Evolutionary conservation across 805 yeast species (phyloP).

Genomic region (Yamadazyma tumulicola): DNA sequence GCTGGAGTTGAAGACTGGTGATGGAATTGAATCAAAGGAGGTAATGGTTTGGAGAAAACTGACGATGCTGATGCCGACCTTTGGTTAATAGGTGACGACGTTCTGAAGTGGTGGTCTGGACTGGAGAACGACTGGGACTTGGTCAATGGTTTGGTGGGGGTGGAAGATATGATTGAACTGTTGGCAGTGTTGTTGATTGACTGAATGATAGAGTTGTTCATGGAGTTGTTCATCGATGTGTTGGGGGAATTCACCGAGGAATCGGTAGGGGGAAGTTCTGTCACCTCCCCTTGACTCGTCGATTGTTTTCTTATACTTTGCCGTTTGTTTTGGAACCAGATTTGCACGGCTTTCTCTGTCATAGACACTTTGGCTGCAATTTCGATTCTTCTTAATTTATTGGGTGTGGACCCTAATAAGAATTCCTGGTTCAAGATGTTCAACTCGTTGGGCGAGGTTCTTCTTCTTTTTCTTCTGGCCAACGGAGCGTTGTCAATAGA

Average conservation of each 20-base stretch:
- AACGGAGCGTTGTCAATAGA: slow-evolving; percentile 84
- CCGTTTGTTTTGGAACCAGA: slow-evolving; percentile 97
- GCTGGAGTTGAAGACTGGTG: slow-evolving; percentile 3
- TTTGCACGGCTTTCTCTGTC: slow-evolving; percentile 98
- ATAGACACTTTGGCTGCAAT: slow-evolving; percentile 80
- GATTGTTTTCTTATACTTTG: slow-evolving; percentile 66
- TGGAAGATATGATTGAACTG: slow-evolving; percentile 18
- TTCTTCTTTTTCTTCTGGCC: slow-evolving; percentile 91
- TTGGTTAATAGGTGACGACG: slow-evolving; percentile 18
- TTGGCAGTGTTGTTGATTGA: slow-evolving; percentile 8
- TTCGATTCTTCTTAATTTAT: slow-evolving; percentile 66
- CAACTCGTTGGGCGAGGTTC: slow-evolving; percentile 88
- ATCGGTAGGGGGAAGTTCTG: slow-evolving; percentile 40
- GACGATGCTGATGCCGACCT: slow-evolving; percentile 15
- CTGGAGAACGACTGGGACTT: slow-evolving; percentile 23
- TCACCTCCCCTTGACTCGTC: slow-evolving; percentile 34
- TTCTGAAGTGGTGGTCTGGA: slow-evolving; percentile 10
- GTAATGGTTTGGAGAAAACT: slow-evolving; percentile 2
- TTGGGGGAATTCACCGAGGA: slow-evolving; percentile 3
- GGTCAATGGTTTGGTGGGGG: slow-evolving; percentile 23
- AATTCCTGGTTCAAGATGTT: slow-evolving; percentile 80
- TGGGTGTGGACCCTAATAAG: slow-evolving; percentile 73
- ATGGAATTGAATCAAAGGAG: slow-evolving; percentile 1
- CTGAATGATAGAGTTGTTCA: slow-evolving; percentile 4
- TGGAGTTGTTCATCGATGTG: slow-evolving; percentile 4